Percentiles rank a stretch among this genome's conserved stretches.
phyloP scores from a whole-genome alignment of 192 early-diverging fungal genomes.

The Chytriomyces hyalinus region DNA sequence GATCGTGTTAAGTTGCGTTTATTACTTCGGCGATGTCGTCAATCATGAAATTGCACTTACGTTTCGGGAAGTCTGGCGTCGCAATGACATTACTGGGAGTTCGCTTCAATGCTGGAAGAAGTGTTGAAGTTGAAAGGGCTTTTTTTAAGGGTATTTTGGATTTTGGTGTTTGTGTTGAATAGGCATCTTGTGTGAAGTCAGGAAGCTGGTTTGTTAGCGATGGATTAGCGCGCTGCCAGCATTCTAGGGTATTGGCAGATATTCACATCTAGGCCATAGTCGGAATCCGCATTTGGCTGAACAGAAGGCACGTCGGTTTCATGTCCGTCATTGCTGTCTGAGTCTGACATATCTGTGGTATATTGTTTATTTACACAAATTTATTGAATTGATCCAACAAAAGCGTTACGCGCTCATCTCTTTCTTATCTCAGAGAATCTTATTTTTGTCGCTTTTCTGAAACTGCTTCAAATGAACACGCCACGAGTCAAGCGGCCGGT shows the following conservation, averaged over 20 bases:
- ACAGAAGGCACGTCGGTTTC: neutral
- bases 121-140: neutral
- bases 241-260: neutral
- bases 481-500: no score
- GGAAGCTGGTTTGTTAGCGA: neutral
- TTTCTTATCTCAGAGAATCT: no score
- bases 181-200: no score
- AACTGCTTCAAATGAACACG: no score
- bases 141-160: neutral
- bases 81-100: neutral
- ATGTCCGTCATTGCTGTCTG: neutral
- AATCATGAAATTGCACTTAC: neutral
- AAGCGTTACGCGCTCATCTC: no score
- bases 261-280: slow-evolving; percentile 1
- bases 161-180: no score
- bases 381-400: no score
- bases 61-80: neutral
- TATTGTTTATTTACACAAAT: no score
- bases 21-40: neutral
- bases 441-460: no score
- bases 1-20: neutral
- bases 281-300: neutral
- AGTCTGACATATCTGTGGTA: neutral
- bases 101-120: neutral
- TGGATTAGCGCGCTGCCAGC: neutral